Evolutionary conservation across 2,329 filamentous ascomycete genomes (phyloP).

Genomic region (Aspergillus terreus): DNA sequence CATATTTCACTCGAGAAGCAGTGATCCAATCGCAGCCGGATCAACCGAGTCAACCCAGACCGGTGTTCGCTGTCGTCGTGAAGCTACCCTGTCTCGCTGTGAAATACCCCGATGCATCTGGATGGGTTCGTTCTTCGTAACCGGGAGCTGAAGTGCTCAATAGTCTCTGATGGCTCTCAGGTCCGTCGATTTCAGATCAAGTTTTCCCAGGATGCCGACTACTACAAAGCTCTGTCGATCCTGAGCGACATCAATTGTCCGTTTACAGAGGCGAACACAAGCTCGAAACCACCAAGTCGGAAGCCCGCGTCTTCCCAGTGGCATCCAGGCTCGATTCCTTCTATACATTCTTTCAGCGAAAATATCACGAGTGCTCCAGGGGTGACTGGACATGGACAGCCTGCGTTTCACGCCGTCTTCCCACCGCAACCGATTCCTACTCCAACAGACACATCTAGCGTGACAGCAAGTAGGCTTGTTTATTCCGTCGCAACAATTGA

Average conservation of each 20-base stretch:
- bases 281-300: slow-evolving; percentile 16
- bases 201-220: slow-evolving; percentile 39
- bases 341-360: slow-evolving; percentile 4
- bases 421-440: slow-evolving; percentile 3
- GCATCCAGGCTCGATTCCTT: slow-evolving; percentile 13
- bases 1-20: slow-evolving; percentile 27
- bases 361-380: neutral
- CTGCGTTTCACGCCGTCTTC: slow-evolving; percentile 4
- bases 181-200: slow-evolving; percentile 45
- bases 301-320: slow-evolving; percentile 27
- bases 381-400: neutral
- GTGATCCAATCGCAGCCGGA: slow-evolving; percentile 12
- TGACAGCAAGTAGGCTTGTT: slow-evolving; percentile 5
- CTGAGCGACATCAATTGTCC: slow-evolving; percentile 41
- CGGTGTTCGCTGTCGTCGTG: slow-evolving; percentile 39
- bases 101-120: slow-evolving; percentile 34
- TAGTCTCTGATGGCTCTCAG: slow-evolving; percentile 19
- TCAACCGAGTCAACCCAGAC: slow-evolving; percentile 20
- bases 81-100: slow-evolving; percentile 45
- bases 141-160: neutral
- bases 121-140: slow-evolving; percentile 20
- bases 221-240: slow-evolving; percentile 39
- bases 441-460: slow-evolving; percentile 1
- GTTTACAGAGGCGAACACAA: slow-evolving; percentile 37
- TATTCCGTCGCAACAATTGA: neutral